Base-by-base conservation (phyloP, 148 eudicot genomes). In the Rhododendron simsii region DNA sequence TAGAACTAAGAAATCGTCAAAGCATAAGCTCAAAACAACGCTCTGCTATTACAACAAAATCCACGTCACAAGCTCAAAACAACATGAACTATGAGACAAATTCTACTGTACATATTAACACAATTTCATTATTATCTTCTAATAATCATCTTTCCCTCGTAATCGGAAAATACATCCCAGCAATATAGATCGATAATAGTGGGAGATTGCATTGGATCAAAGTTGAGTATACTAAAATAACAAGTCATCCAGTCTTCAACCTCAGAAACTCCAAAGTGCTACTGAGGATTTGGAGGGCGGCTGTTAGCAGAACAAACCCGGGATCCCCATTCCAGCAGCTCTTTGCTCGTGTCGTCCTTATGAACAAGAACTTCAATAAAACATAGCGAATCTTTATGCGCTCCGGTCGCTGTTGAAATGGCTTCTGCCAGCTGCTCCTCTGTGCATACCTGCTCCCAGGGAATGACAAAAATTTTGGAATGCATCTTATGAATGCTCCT, bases 321-420 rank as follows among this genome's bases (percentile, higher is more conserved):
- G 39, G 96, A 95, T 7, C 98, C 96, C 96, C 98, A 95, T 85
- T 95, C 94, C 65, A 94, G 92, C 76, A 94, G 87, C 85, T 94
- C 97, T 89, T 91, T 94, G 88, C 95, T 94, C 18, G 96, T 95
- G 80, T 95, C 95, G 26, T 95, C 96, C 81, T 92, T 95, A 90
- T 95, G 98, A 85, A 91, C 93, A 3, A 95, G 47, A 15, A 93
- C 93, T 91, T 94, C 98, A 3, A 95, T 95, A 81, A 95, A 95
- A 87, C 98, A 95, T 65, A 94, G 85, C 0, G 95, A 90, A 44
- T 94, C 93, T 87, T 93, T 93, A 51, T 91, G 57, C 51, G 47
- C 87, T 45, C 86, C 93, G 0, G 84, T 89, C n/a, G 96, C 94
- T 48, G 86, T 87, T 53, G 86, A 89, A 83, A 95, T 93, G 16